Conservation (phyloP, 495 filamentous ascomycete species). For the Ramalina intermedia region DNA sequence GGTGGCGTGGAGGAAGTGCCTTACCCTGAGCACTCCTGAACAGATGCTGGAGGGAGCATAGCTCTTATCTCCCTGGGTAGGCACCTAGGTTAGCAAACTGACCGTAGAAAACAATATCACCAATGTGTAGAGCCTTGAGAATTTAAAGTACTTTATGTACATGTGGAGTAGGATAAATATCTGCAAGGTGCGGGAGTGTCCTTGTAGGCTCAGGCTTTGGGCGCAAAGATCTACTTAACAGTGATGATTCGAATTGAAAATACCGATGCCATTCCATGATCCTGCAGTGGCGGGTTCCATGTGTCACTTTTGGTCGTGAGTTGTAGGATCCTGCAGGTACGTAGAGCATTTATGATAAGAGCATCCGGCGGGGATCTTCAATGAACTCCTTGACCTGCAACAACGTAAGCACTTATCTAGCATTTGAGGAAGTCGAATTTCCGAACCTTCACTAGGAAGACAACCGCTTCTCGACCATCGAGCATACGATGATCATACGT, state of each 20-base stretch:
- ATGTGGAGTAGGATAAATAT: too few relatives aligned
- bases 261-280: not conserved
- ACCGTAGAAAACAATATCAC: too few relatives aligned
- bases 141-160: too few relatives aligned
- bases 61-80: too few relatives aligned
- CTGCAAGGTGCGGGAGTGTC: not conserved
- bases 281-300: not conserved
- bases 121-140: too few relatives aligned
- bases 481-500: slow-evolving; percentile 95
- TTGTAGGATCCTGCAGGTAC: too few relatives aligned
- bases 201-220: not conserved
- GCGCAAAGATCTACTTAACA: not conserved
- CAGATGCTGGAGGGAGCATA: too few relatives aligned
- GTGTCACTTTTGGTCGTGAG: not conserved
- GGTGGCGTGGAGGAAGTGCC: too few relatives aligned
- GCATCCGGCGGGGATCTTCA: slow-evolving; percentile 88
- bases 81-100: too few relatives aligned
- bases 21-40: too few relatives aligned
- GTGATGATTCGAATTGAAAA: not conserved
- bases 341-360: slow-evolving; percentile 37
- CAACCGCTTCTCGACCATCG: slow-evolving; percentile 90
- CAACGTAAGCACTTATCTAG: slow-evolving; percentile 8
- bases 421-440: not conserved
- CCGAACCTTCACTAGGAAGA: slow-evolving; percentile 80
- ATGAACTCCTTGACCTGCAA: slow-evolving; percentile 80